Base-by-base conservation (phyloP, 179 eudicot species). In the Spinacia oleracea region DNA sequence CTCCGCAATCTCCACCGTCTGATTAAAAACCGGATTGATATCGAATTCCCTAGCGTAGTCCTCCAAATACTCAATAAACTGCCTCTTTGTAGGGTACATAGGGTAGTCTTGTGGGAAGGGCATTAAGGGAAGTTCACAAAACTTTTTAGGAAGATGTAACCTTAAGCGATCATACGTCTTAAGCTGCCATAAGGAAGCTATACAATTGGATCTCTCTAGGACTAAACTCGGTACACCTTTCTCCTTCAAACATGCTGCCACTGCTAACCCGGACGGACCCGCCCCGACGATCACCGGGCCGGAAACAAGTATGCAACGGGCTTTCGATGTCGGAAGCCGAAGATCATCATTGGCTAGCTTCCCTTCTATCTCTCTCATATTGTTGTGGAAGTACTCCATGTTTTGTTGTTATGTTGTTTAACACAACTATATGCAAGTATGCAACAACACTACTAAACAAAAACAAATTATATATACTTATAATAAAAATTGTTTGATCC, bases 231-330 rank as follows among this genome's bases (percentile, higher is more conserved):
- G 86, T 2, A 90, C 85, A 12, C 86, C 85, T 23, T 80, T 73
- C 65, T 81, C 82, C 70, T 80, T 84, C 21, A 88, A 78, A 73
- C 90, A 88, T 4, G 91, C 91, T 9, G 93, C 93, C 11, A 72
- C 91, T n/a, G 91, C 93, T 45, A 88, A 79, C 4, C 93, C 93
- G 1, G 93, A 85, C 4, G 91, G 93, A 9, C 92, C 91, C 8
- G 92, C 88, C 29, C 92, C 92, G 1, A 89, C 86, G 5, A 89
- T 88, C 58, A 89, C 81, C 50, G 92, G 86, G 14, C 91, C 91
- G 0, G 84, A 70, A 1, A 90, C 85, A 21, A 83, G 76, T 74
- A 84, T 82, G 73, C 70, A 58, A 23, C 84, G 69, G 59, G 73
- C 42, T 18, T 58, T 67, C 8, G 71, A 16, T n/a, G 34, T 48